Evolutionary conservation across 2,329 filamentous ascomycete genomes (phyloP).

Genomic region (Ceratocystis eucalypticola): DNA sequence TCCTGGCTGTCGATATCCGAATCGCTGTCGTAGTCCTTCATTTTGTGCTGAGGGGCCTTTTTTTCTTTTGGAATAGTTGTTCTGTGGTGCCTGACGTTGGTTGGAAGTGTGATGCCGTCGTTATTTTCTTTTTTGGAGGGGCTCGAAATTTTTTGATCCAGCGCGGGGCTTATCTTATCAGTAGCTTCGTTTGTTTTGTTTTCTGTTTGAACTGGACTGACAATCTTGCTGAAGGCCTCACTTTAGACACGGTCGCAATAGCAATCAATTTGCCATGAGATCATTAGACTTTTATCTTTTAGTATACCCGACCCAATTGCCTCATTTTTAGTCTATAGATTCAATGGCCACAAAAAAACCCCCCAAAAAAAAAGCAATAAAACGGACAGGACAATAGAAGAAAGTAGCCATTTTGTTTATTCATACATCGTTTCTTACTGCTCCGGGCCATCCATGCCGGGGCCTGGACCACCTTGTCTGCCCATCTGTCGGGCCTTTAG

Average conservation of each 20-base stretch:
- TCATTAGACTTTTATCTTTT: conserved; percentile 5
- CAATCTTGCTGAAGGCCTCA: neutral
- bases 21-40: conserved; percentile 78
- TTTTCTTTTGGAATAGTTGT: neutral
- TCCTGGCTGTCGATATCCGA: conserved; percentile 55
- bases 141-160: conserved; percentile 30
- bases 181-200: conserved; percentile 7
- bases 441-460: conserved; percentile 49
- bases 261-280: conserved; percentile 10
- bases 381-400: conserved; percentile 11
- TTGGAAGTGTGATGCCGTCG: conserved; percentile 7
- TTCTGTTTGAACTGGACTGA: neutral
- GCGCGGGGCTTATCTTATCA: conserved; percentile 26
- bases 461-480: conserved; percentile 46
- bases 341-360: conserved; percentile 12
- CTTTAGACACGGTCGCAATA: neutral
- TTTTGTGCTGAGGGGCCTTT: conserved; percentile 25
- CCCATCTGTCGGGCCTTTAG: conserved; percentile 96
- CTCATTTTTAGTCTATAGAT: conserved; percentile 20
- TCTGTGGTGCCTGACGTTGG: neutral
- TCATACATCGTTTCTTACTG: conserved; percentile 31
- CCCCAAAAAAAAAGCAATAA: conserved; percentile 9
- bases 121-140: conserved; percentile 25
- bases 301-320: conserved; percentile 16
- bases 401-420: conserved; percentile 11